phyloP scores from a whole-genome alignment of 768 basidiomycete species.

The Pholiota microspora region DNA sequence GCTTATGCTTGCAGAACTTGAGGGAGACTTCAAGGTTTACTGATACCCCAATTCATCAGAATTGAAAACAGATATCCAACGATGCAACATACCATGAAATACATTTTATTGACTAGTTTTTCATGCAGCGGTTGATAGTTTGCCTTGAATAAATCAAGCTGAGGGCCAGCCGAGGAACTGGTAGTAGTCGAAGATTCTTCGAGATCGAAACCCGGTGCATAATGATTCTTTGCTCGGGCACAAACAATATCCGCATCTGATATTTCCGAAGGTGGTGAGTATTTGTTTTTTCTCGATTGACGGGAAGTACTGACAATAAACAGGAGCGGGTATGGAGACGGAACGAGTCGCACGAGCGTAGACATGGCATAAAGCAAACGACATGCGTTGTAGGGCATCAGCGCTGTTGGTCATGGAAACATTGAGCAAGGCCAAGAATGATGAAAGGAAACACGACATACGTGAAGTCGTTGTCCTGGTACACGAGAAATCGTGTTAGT shows the following conservation, averaged over 20 bases:
- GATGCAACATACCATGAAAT: conserved; percentile 46
- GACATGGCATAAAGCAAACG: conserved; percentile 75
- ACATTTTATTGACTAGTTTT: conserved; percentile 53
- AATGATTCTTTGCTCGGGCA: conserved; percentile 78
- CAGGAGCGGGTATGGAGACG: conserved; percentile 82
- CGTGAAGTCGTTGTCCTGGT: conserved; percentile 56
- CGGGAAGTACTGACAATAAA: conserved; percentile 60
- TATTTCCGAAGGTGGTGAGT: neutral
- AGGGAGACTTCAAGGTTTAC: neutral
- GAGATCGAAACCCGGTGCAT: conserved; percentile 63
- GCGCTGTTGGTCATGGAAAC: conserved; percentile 33
- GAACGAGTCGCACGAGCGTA: conserved; percentile 82
- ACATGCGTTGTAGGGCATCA: conserved; percentile 65
- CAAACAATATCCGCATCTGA: conserved; percentile 86
- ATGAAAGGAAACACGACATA: conserved; percentile 26
- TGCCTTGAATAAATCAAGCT: conserved; percentile 47
- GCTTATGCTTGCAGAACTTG: no score
- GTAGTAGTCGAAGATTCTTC: conserved; percentile 56
- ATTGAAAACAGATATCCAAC: neutral
- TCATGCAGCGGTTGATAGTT: conserved; percentile 57
- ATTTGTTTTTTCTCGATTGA: conserved; percentile 15
- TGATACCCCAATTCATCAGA: neutral
- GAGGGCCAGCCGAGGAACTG: conserved; percentile 36
- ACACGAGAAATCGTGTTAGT: neutral
- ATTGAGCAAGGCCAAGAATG: neutral